phyloP scores from a whole-genome alignment of 495 filamentous ascomycete species.

The Annulohypoxylon moriforme region DNA sequence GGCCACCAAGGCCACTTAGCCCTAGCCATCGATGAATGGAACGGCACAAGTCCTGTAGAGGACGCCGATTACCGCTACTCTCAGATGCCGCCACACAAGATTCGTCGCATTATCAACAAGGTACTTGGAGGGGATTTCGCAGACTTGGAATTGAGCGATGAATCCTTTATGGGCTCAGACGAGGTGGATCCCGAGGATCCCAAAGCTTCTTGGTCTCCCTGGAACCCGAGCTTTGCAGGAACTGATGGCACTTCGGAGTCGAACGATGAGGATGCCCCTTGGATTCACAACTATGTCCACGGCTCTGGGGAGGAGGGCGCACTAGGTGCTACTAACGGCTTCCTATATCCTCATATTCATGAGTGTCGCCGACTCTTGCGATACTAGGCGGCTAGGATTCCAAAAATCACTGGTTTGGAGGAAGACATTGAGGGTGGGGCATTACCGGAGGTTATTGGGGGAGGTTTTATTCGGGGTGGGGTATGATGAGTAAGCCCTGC shows the following conservation, averaged over 20 bases:
- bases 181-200: neutral
- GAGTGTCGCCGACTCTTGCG: no score
- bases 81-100: neutral
- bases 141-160: neutral
- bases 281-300: neutral
- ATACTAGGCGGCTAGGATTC: no score
- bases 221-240: no score
- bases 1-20: conserved; percentile 2
- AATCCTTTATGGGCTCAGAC: neutral
- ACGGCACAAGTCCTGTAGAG: neutral
- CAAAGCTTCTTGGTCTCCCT: no score
- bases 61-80: neutral
- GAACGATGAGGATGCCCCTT: neutral
- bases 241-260: no score
- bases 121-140: neutral
- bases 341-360: no score
- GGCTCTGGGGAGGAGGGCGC: no score
- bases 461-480: conserved; percentile 17
- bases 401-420: no score
- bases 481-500: neutral
- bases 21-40: conserved; percentile 16
- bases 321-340: no score
- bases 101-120: neutral
- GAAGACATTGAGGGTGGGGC: neutral
- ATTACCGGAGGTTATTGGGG: neutral